Conservation (phyloP, 2,329 filamentous ascomycete species). For the Sphaerulina populicola region DNA sequence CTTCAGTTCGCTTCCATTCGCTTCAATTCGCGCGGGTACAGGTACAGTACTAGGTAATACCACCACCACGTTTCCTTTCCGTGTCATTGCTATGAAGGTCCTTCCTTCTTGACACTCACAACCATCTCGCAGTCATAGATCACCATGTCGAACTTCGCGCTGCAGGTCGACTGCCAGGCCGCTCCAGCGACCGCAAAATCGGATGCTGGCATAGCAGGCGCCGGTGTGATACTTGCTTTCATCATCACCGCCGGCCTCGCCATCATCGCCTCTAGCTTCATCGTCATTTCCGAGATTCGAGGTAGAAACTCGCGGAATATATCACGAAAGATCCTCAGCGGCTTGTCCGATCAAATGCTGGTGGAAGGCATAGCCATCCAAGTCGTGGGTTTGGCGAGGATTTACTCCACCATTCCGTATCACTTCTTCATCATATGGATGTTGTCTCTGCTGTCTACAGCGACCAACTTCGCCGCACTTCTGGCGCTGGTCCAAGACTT, state of each 20-base stretch:
- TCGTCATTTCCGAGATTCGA: conserved; percentile 49
- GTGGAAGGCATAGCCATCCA: conserved; percentile 62
- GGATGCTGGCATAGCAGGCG: conserved; percentile 52
- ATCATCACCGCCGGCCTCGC: conserved; percentile 55
- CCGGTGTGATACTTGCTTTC: conserved; percentile 56
- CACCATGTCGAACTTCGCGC: conserved; percentile 11
- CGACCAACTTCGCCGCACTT: conserved; percentile 57
- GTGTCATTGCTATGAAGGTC: neutral
- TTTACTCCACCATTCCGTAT: conserved; percentile 53
- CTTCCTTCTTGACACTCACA: neutral
- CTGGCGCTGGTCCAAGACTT: conserved; percentile 59
- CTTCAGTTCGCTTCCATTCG: neutral
- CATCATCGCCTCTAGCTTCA: conserved; percentile 47
- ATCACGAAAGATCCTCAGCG: conserved; percentile 55
- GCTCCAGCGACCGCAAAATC: conserved; percentile 42
- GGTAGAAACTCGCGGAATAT: conserved; percentile 45
- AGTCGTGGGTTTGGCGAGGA: conserved; percentile 53
- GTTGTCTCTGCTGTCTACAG: conserved; percentile 55
- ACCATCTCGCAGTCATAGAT: neutral
- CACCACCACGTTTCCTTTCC: neutral
- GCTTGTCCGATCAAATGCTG: conserved; percentile 61
- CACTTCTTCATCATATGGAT: conserved; percentile 67
- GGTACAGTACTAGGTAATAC: too few relatives aligned
- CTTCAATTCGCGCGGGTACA: neutral
- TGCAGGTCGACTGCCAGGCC: conserved; percentile 35